Base-by-base conservation (phyloP, 331 rosid genomes). In the Phaseolus coccineus region DNA sequence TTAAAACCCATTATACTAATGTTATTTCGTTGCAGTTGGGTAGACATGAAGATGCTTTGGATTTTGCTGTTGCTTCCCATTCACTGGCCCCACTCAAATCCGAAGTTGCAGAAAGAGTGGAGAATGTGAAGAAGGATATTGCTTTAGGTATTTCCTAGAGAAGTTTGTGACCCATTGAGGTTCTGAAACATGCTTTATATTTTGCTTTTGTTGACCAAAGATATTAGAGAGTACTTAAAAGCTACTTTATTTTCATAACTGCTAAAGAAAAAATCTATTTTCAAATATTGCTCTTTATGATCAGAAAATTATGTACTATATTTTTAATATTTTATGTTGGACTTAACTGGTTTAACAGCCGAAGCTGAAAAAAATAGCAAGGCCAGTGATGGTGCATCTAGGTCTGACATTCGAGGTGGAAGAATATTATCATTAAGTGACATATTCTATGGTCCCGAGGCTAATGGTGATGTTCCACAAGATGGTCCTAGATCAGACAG, bases 401-500 rank as follows among this genome's bases (percentile, higher is more conserved):
- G 92, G 86, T 87, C 90, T 82, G 92, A 91, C 56, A 70, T 83
- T 62, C 89, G 85, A 70, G 93, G 93, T 70, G 96, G 87, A 83
- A 86, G 91, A 80, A 81, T 87, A 65, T 80, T 91, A 57, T 93
- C 97, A 69, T 84, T 93, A 64, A 93, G 96, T 82, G 97, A 95
- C 82, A 88, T 95, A 85, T 89, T 95, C 37, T 89, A 91, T 83
- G 97, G 85, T 11, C 80, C 93, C 15, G 98, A 91, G 82, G 97
- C 85, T 72, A 90, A 91, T 79, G 87, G 98, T 77, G 97, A 95
- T 82, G 87, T 77, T 81, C 91, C 97, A 14, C 96, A 87, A 84
- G 99, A 96, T 83, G 97, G 96, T 78, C 90, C 89, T 13, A 84
- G 93, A 86, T 96, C 97, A 40, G 99, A 95, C 40, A 89, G 97